Evolutionary conservation across 2,329 filamentous ascomycete species (phyloP).

Genomic region (Trichophyton equinum): DNA sequence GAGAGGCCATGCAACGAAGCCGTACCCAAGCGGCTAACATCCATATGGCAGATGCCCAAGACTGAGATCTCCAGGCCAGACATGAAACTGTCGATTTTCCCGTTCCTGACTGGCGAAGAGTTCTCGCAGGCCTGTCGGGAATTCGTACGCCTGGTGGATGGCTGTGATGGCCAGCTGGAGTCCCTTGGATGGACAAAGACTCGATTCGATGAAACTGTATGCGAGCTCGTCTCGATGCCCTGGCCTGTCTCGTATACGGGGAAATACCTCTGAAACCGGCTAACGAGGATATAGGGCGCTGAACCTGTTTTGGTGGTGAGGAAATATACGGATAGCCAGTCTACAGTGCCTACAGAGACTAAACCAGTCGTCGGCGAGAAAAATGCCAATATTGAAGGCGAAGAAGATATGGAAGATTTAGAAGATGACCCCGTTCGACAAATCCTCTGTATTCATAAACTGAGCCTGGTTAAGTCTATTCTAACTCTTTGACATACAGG

Average conservation of each 20-base stretch:
- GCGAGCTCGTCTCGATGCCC: background rate
- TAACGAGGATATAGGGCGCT: conserved; percentile 6
- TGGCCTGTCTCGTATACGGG: background rate
- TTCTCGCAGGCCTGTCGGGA: conserved; percentile 7
- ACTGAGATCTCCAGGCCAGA: background rate
- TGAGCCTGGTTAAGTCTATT: background rate
- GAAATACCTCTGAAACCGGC: background rate
- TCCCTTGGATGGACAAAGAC: conserved; percentile 5
- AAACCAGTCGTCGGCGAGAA: background rate
- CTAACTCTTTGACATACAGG: conserved; percentile 6
- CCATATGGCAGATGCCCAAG: background rate
- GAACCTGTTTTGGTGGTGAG: conserved; percentile 5
- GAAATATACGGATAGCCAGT: background rate
- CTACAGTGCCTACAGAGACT: background rate
- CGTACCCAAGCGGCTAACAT: background rate
- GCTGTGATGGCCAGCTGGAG: background rate
- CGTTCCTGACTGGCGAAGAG: conserved; percentile 6
- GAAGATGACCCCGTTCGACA: conserved; percentile 8
- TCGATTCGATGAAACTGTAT: conserved; percentile 7
- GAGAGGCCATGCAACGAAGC: no score
- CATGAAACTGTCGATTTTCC: conserved; percentile 6
- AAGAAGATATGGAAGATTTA: background rate
- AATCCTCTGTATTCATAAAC: background rate
- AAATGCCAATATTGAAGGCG: background rate
- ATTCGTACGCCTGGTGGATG: conserved; percentile 2